Percentiles rank a stretch among this genome's conserved stretches.
These are phyloP conservation scores for Flaveria floridana DNA, from an alignment of 140 eudicot genomes.

Conservation along the genomic window DNA sequence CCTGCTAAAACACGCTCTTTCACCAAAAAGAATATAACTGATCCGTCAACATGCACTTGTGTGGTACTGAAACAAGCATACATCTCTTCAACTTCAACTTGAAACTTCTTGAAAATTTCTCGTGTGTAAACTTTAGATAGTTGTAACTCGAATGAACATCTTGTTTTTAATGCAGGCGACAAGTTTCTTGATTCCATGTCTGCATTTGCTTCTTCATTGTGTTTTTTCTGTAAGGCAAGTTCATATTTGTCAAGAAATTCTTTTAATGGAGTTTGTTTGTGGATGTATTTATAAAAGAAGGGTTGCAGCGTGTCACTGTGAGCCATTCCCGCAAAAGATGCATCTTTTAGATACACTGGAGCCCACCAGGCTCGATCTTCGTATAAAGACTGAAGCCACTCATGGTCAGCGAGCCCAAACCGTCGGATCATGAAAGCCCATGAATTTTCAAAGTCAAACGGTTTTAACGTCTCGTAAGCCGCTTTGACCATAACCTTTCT, in stretches of 20 bases:
- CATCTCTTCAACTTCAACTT: slow-evolving; percentile 87
- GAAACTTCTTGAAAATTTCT: slow-evolving; percentile 66
- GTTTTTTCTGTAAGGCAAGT: slow-evolving; percentile 70
- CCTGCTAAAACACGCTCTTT: slow-evolving; percentile 71
- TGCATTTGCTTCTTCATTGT: slow-evolving; percentile 69
- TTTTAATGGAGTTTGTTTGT: slow-evolving; percentile 84
- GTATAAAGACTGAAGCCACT: slow-evolving; percentile 71
- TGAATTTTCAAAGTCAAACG: slow-evolving; percentile 67
- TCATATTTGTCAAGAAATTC: slow-evolving; percentile 92
- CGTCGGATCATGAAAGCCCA: slow-evolving; percentile 86
- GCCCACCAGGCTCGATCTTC: slow-evolving; percentile 89
- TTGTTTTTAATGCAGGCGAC: slow-evolving; percentile 54
- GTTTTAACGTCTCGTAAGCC: slow-evolving; percentile 71
- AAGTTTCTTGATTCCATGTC: slow-evolving; percentile 72
- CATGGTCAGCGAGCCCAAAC: slow-evolving; percentile 58
- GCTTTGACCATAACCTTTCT: slow-evolving; percentile 56
- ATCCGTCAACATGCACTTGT: slow-evolving; percentile 80
- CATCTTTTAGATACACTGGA: slow-evolving; percentile 75
- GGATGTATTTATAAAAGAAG: slow-evolving; percentile 62
- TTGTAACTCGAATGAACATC: slow-evolving; percentile 78
- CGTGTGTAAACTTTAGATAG: slow-evolving; percentile 67
- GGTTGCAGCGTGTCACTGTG: slow-evolving; percentile 55
- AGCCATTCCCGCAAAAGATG: slow-evolving; percentile 72
- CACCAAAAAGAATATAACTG: slow-evolving; percentile 64
- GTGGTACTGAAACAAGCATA: slow-evolving; percentile 90